Evolutionary conservation across 768 basidiomycete species (phyloP).

Genomic region (Podaxis sp.): DNA sequence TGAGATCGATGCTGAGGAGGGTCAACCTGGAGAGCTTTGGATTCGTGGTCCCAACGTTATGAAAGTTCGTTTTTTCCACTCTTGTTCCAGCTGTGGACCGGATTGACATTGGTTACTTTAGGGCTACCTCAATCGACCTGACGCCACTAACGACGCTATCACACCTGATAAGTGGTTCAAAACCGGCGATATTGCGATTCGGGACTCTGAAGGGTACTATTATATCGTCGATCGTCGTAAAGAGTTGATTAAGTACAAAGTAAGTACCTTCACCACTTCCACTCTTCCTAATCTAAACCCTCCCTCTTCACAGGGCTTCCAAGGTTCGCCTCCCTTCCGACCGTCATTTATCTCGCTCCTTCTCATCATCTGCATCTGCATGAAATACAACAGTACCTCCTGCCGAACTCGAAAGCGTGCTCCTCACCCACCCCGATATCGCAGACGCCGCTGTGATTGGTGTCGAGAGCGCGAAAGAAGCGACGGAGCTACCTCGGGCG

Average conservation of each 20-base stretch:
- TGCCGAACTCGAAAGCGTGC: slow-evolving; percentile 76
- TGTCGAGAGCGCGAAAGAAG: slow-evolving; percentile 56
- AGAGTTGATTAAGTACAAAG: slow-evolving; percentile 77
- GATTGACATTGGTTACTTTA: slow-evolving; percentile 17
- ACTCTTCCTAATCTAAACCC: neutral
- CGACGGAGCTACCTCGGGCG: slow-evolving; percentile 80
- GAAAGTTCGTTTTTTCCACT: slow-evolving; percentile 43
- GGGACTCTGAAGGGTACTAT: slow-evolving; percentile 69
- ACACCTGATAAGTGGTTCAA: slow-evolving; percentile 73
- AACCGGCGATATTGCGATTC: slow-evolving; percentile 76
- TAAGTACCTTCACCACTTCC: slow-evolving; percentile 11
- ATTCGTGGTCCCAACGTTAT: slow-evolving; percentile 73
- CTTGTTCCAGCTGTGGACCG: neutral
- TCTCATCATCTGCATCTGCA: neutral
- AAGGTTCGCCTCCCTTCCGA: slow-evolving; percentile 42
- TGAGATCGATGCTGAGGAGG: slow-evolving; percentile 42
- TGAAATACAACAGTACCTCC: slow-evolving; percentile 57
- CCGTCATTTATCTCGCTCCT: neutral
- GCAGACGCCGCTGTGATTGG: slow-evolving; percentile 83
- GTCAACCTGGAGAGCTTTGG: slow-evolving; percentile 79
- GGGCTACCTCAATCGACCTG: slow-evolving; percentile 74
- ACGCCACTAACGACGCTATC: slow-evolving; percentile 66
- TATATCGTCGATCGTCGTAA: slow-evolving; percentile 72
- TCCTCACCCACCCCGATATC: slow-evolving; percentile 71
- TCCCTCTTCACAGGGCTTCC: slow-evolving; percentile 52